Evolutionary conservation across 345 rosid genomes (phyloP), one percentile per base, ranked within the genome.

Genomic region (Litchi chinensis): DNA sequence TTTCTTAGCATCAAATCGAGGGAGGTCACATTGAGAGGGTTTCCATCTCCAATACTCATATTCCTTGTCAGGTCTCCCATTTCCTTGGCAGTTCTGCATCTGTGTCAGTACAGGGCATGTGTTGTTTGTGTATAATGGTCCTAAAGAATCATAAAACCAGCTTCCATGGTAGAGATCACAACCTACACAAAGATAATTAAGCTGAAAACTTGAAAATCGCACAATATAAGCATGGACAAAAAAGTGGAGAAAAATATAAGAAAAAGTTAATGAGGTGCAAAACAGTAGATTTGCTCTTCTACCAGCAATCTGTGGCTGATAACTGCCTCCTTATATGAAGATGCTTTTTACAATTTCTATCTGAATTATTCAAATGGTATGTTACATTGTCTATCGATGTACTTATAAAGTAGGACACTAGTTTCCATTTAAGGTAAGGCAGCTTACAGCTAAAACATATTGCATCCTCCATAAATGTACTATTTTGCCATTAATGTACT

Each of bases 31-130:
- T 65, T 88, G 87, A 71, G 83, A 82, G 26, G 99, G 99, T 72
- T 87, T 94, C 99, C 98, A 97, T 70, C 97, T 90, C 97, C 97
- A 97, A 87, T 86, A 91, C 85, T 97, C 98, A 57, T 97, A 93
- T 80, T 91, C 95, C 75, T 82, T 91, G 81, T 97, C 99, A 44
- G 97, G 95, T 82, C 99, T 90, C 75, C 98, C 99, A 77, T 97
- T 97, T 11, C 98, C 99, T 85, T 91, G 99, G 88, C 99, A 97
- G 87, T 97, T 97, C 88, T 93, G 98, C 98, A 91, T 93, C 93
- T 94, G 99, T 41, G 98, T 91, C 68, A 94, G 44, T 70, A 93
- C 85, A 67, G 98, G 98, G 83, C 99, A 97, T 6, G 94, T 79
- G 87, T 94, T 91, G 98, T 93, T 97, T 63, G 97, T 89, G 90